Conservation (phyloP, 1,139 yeast genomes). For the Yamadazyma sp. region DNA sequence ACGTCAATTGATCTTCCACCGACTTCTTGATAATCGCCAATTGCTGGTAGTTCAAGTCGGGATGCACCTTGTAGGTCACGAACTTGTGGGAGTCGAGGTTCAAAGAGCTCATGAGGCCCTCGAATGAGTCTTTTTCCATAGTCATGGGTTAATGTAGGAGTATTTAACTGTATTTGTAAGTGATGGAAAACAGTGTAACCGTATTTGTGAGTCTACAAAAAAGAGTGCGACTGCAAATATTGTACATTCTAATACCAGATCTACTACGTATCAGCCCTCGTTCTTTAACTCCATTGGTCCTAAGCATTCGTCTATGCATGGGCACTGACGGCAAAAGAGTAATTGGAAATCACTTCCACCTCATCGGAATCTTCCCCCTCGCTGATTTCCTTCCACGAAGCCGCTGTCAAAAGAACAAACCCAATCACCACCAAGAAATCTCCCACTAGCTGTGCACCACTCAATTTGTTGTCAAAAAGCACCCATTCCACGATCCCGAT, state of each 20-base stretch:
- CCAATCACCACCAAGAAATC: slow-evolving; percentile 64
- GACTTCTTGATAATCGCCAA: slow-evolving; percentile 29
- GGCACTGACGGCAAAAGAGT: slow-evolving; percentile 43
- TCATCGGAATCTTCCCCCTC: slow-evolving; percentile 61
- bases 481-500: slow-evolving; percentile 81
- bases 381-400: slow-evolving; percentile 73
- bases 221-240: not conserved
- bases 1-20: slow-evolving; percentile 34
- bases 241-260: not conserved
- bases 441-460: slow-evolving; percentile 52
- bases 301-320: slow-evolving; percentile 4
- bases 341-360: slow-evolving; percentile 44
- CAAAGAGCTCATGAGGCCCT: slow-evolving; percentile 41
- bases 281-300: no score
- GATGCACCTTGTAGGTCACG: slow-evolving; percentile 12
- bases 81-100: slow-evolving; percentile 21
- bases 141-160: slow-evolving; percentile 14
- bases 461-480: slow-evolving; percentile 58
- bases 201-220: not conserved
- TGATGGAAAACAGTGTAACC: no score
- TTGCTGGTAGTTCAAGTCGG: slow-evolving; percentile 24
- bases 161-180: no score
- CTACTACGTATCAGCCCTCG: no score
- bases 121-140: slow-evolving; percentile 24
- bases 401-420: slow-evolving; percentile 65